Percentiles rank a stretch among this genome's conserved stretches.
Evolutionary conservation across 805 yeast species (phyloP).

Genomic region (Saturnispora serradocipensis): DNA sequence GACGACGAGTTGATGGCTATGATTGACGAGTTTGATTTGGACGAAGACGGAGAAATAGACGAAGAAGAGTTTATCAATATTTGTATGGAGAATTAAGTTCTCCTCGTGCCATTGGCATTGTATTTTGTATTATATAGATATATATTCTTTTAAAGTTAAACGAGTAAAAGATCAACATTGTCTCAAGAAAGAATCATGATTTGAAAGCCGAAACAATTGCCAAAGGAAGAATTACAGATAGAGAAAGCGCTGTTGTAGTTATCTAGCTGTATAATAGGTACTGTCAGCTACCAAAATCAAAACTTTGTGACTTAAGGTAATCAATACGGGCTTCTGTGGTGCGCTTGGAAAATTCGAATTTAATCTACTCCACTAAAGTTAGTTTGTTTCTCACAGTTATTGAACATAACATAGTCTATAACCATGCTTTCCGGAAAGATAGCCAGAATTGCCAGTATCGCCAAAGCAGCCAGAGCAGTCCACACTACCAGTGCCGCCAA

Average conservation of each 20-base stretch:
- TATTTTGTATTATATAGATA: neutral
- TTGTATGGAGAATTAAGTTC: constrained; percentile 56
- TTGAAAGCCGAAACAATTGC: neutral
- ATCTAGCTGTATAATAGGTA: neutral
- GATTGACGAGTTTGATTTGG: constrained; percentile 96
- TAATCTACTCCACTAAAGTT: neutral
- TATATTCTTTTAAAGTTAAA: neutral
- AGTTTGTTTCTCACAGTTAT: neutral
- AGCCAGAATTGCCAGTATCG: neutral
- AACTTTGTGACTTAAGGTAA: neutral
- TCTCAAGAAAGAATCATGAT: neutral
- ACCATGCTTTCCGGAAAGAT: neutral
- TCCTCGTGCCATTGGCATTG: neutral
- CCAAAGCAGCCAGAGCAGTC: constrained; percentile 1
- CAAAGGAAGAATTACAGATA: neutral
- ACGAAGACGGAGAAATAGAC: constrained; percentile 90
- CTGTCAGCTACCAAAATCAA: neutral
- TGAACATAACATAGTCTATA: neutral
- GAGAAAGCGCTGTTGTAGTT: neutral
- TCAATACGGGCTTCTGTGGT: constrained; percentile 2
- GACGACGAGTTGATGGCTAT: constrained; percentile 92
- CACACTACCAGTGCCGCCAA: constrained; percentile 2
- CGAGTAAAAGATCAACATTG: neutral
- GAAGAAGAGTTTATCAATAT: constrained; percentile 87
- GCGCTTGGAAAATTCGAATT: neutral